phyloP scores from a whole-genome alignment of 805 yeast species.

The Teunomyces atbi region DNA sequence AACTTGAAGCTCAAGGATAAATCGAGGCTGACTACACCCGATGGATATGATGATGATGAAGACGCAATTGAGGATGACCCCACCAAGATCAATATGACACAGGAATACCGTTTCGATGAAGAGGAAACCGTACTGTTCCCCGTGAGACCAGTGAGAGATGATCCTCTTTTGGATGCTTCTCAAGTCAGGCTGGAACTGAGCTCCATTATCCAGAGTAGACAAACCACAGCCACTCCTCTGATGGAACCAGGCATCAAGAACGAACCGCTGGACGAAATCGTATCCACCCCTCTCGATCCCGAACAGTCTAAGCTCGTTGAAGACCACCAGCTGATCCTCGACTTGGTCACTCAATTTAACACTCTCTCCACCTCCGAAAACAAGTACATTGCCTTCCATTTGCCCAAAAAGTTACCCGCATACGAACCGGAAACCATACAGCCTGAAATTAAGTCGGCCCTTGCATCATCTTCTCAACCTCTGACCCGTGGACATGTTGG shows the following conservation, averaged over 20 bases:
- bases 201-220: slow-evolving; percentile 14
- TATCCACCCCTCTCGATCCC: neutral
- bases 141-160: slow-evolving; percentile 61
- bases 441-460: slow-evolving; percentile 3
- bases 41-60: slow-evolving; percentile 28
- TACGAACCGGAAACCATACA: slow-evolving; percentile 16
- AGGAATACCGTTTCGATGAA: slow-evolving; percentile 51
- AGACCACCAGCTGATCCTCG: slow-evolving; percentile 32
- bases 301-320: slow-evolving; percentile 30
- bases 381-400: slow-evolving; percentile 43
- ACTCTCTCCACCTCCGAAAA: slow-evolving; percentile 14
- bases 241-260: slow-evolving; percentile 18
- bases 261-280: slow-evolving; percentile 28
- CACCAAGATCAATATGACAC: slow-evolving; percentile 62
- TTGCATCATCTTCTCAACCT: neutral
- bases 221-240: slow-evolving; percentile 10
- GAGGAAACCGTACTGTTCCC: slow-evolving; percentile 64
- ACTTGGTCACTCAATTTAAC: slow-evolving; percentile 24
- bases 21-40: slow-evolving; percentile 14
- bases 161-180: slow-evolving; percentile 8
- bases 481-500: slow-evolving; percentile 62
- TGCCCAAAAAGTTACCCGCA: slow-evolving; percentile 47
- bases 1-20: slow-evolving; percentile 31
- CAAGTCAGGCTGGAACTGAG: slow-evolving; percentile 2
- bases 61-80: slow-evolving; percentile 43